Conservation (phyloP, 2,329 filamentous ascomycete genomes). For the Colletotrichum liriopes region DNA sequence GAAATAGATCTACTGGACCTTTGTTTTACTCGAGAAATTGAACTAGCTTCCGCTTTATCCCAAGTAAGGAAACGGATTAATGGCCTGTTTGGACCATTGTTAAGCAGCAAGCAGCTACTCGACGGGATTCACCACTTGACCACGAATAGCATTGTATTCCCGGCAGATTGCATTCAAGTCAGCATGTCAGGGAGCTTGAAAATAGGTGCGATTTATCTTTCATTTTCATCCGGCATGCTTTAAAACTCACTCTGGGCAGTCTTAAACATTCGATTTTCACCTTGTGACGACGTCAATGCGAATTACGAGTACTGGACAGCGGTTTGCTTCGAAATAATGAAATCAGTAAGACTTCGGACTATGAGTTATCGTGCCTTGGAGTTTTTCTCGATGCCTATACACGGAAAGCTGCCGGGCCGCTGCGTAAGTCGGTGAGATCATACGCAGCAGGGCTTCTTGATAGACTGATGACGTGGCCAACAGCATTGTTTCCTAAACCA, state of each 20-base stretch:
- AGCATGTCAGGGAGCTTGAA: neutral
- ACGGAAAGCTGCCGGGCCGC: neutral
- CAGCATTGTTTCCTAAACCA: neutral
- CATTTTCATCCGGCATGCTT: neutral
- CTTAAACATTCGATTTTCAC: neutral
- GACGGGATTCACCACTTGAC: neutral
- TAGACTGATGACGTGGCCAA: neutral
- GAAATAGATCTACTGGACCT: conserved; percentile 1
- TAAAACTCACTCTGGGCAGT: neutral
- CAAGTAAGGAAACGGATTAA: neutral
- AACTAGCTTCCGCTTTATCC: neutral
- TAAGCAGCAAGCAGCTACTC: neutral
- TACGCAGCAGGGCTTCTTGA: neutral
- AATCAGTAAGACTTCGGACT: neutral
- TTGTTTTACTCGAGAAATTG: neutral
- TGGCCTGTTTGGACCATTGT: neutral
- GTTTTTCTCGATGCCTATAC: neutral
- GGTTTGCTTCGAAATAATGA: neutral
- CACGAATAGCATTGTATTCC: neutral
- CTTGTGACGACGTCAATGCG: neutral
- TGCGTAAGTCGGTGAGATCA: neutral
- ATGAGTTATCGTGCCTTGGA: conserved; percentile 1
- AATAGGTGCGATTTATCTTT: neutral
- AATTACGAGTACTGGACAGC: neutral
- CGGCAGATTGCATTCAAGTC: conserved; percentile 1